Evolutionary conservation across 2,329 filamentous ascomycete species (phyloP).

Genomic region (Aspergillus tanneri): DNA sequence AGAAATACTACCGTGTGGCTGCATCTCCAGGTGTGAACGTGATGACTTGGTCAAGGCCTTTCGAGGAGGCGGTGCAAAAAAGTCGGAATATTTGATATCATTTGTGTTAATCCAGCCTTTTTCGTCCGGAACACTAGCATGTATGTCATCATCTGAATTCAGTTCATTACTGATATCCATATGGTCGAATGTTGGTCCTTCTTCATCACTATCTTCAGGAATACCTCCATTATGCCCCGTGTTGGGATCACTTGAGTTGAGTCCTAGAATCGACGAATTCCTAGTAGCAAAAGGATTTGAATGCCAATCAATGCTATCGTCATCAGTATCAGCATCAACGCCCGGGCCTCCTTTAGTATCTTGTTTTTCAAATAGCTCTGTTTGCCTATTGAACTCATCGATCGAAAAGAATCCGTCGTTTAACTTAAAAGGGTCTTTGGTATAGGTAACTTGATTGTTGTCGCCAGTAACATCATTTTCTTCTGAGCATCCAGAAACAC

Average conservation of each 20-base stretch:
- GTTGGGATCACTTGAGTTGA: slow-evolving; percentile 16
- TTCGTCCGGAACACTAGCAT: slow-evolving; percentile 55
- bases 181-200: slow-evolving; percentile 80
- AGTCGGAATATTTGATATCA: slow-evolving; percentile 86
- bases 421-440: slow-evolving; percentile 75
- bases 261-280: slow-evolving; percentile 11
- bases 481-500: slow-evolving; percentile 10
- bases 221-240: slow-evolving; percentile 59
- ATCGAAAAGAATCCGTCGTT: slow-evolving; percentile 99
- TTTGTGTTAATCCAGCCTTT: slow-evolving; percentile 73
- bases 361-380: slow-evolving; percentile 83
- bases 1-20: slow-evolving; percentile 47
- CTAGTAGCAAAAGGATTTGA: slow-evolving; percentile 64
- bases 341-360: slow-evolving; percentile 75
- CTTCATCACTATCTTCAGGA: slow-evolving; percentile 58
- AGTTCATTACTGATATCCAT: slow-evolving; percentile 65
- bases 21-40: slow-evolving; percentile 56
- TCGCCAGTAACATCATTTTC: slow-evolving; percentile 33
- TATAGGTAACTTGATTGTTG: slow-evolving; percentile 53
- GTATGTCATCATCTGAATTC: slow-evolving; percentile 66
- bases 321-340: slow-evolving; percentile 72
- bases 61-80: slow-evolving; percentile 80
- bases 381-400: slow-evolving; percentile 93
- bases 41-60: slow-evolving; percentile 62
- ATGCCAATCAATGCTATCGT: slow-evolving; percentile 83